Conservation (phyloP, 2,329 filamentous ascomycete species). For the Cladophialophora bantiana region DNA sequence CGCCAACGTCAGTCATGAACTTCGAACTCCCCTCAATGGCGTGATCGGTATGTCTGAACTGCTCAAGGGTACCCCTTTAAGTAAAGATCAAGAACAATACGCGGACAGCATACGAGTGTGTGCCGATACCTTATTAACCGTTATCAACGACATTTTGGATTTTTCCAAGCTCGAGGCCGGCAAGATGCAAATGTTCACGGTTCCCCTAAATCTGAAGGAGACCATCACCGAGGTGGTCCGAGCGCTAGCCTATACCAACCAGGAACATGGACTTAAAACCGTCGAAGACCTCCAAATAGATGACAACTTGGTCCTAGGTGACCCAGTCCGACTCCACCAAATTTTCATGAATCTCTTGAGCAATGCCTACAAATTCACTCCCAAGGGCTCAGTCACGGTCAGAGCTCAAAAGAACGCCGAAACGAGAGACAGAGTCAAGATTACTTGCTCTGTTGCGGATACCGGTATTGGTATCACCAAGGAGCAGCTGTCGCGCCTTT, state of each 20-base stretch:
- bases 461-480: slow-evolving; percentile 71
- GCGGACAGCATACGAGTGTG: slow-evolving; percentile 53
- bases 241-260: slow-evolving; percentile 68
- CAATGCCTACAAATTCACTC: slow-evolving; percentile 69
- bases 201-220: slow-evolving; percentile 76
- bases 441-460: slow-evolving; percentile 63
- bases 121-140: slow-evolving; percentile 52
- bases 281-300: slow-evolving; percentile 71
- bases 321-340: slow-evolving; percentile 77
- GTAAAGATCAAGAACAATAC: slow-evolving; percentile 51
- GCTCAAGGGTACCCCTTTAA: slow-evolving; percentile 49
- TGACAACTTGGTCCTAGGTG: slow-evolving; percentile 75
- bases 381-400: slow-evolving; percentile 59
- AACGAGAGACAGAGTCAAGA: slow-evolving; percentile 43
- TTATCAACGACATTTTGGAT: slow-evolving; percentile 55
- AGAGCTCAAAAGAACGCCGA: slow-evolving; percentile 49
- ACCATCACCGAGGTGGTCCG: slow-evolving; percentile 70
- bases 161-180: slow-evolving; percentile 65
- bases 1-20: slow-evolving; percentile 54
- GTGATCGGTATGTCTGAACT: slow-evolving; percentile 54
- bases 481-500: slow-evolving; percentile 69
- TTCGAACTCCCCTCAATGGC: slow-evolving; percentile 53
- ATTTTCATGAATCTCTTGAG: slow-evolving; percentile 70
- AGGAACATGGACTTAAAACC: slow-evolving; percentile 65
- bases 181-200: slow-evolving; percentile 72